Evolutionary conservation across 148 eudicot species (phyloP).

Genomic region (Rhododendron ferrugineum): DNA sequence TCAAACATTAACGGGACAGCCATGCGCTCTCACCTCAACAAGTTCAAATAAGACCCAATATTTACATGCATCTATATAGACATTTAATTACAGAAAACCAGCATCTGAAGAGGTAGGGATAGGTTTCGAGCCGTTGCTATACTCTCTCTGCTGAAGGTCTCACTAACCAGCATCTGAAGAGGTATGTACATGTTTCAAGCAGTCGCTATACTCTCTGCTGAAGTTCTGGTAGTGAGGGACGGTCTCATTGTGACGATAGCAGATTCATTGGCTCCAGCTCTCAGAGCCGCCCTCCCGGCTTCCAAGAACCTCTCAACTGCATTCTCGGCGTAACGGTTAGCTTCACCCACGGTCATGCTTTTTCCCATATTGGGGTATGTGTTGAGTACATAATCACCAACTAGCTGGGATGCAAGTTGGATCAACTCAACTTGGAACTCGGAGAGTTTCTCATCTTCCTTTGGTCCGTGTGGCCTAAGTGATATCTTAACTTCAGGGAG

Average conservation of each 20-base stretch:
- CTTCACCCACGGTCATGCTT: conserved; percentile 65
- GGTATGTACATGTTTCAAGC: conserved; percentile 17
- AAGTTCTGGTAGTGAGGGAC: conserved; percentile 65
- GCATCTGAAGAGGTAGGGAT: not conserved
- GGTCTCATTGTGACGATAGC: conserved; percentile 91
- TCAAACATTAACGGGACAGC: not conserved
- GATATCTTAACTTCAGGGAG: conserved; percentile 64
- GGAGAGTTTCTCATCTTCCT: conserved; percentile 60
- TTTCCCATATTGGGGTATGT: conserved; percentile 72
- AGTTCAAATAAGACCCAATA: not conserved
- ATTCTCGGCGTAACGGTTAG: conserved; percentile 63
- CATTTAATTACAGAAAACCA: not conserved
- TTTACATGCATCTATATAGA: not conserved
- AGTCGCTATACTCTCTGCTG: conserved; percentile 28
- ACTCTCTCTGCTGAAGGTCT: conserved; percentile 36
- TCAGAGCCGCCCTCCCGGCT: conserved; percentile 85
- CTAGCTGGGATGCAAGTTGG: conserved; percentile 86
- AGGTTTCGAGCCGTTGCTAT: conserved; percentile 22
- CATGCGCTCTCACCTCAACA: not conserved
- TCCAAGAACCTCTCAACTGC: conserved; percentile 69
- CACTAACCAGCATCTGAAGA: not conserved
- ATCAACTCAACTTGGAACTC: conserved; percentile 79
- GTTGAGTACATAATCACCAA: conserved; percentile 71
- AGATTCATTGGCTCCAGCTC: conserved; percentile 91
- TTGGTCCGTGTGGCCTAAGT: conserved; percentile 69